phyloP scores from a whole-genome alignment of 75 land plant genomes.

The Larix kaempferi region DNA sequence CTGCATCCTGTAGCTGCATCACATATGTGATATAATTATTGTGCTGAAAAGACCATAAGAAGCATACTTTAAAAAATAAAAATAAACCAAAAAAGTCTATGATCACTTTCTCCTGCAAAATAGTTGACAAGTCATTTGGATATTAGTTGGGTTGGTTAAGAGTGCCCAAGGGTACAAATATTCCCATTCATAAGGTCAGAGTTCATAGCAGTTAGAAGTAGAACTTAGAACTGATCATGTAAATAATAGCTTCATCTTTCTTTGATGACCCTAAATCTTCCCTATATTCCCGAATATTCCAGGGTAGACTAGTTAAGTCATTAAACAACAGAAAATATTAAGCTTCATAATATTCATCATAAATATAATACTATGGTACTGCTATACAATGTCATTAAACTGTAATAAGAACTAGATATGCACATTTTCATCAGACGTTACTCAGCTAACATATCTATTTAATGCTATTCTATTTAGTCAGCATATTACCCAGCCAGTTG shows the following conservation, averaged over 20 bases:
- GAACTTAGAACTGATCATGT: neutral
- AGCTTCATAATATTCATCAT: neutral
- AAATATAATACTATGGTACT: neutral
- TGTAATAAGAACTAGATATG: neutral
- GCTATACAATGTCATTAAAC: neutral
- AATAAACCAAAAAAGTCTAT: neutral
- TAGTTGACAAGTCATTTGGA: neutral
- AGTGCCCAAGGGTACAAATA: neutral
- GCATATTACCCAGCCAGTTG: neutral
- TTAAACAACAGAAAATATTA: neutral
- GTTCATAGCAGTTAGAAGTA: neutral
- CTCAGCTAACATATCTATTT: neutral
- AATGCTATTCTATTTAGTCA: neutral
- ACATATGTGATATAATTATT: too few species aligned
- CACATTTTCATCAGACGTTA: neutral
- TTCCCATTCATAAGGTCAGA: neutral
- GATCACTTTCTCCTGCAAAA: neutral
- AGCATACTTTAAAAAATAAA: neutral
- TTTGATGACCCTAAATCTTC: neutral
- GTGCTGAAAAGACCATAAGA: too few species aligned
- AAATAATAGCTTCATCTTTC: neutral
- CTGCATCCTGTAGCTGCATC: too few species aligned
- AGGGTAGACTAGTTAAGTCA: neutral
- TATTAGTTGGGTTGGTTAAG: neutral
- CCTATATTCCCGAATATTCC: neutral